phyloP scores from a whole-genome alignment of 2,329 filamentous ascomycete species.

The Neopestalotiopsis clavispora region DNA sequence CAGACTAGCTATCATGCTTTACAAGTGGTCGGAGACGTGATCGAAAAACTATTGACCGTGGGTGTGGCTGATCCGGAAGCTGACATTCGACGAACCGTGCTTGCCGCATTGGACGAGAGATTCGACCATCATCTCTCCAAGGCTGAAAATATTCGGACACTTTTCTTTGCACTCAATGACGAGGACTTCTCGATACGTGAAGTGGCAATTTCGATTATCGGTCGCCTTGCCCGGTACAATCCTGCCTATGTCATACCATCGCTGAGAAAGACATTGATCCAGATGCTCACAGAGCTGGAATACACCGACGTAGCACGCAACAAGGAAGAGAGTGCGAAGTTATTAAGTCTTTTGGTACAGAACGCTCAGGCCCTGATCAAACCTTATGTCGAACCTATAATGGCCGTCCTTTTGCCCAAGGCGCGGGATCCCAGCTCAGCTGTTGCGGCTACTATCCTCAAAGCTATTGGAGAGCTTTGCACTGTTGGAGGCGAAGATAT shows the following conservation, averaged over 20 bases:
- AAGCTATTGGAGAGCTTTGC: slow-evolving; percentile 91
- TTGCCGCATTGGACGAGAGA: slow-evolving; percentile 86
- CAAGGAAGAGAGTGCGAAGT: slow-evolving; percentile 94
- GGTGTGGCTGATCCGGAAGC: slow-evolving; percentile 91
- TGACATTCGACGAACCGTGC: slow-evolving; percentile 85
- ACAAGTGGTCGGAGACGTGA: slow-evolving; percentile 96
- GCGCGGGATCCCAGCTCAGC: slow-evolving; percentile 83
- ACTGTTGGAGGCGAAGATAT: slow-evolving; percentile 95
- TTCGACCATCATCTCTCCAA: slow-evolving; percentile 98
- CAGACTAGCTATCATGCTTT: slow-evolving; percentile 97
- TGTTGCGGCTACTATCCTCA: slow-evolving; percentile 92
- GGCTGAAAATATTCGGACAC: slow-evolving; percentile 92
- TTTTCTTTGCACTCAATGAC: slow-evolving; percentile 96
- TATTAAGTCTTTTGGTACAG: slow-evolving; percentile 90
- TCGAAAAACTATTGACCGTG: slow-evolving; percentile 93
- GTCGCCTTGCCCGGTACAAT: slow-evolving; percentile 86
- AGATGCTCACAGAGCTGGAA: slow-evolving; percentile 93
- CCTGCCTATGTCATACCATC: slow-evolving; percentile 98
- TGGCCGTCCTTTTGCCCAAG: slow-evolving; percentile 91
- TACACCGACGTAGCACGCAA: slow-evolving; percentile 93
- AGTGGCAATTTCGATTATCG: slow-evolving; percentile 94
- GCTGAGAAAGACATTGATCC: slow-evolving; percentile 90
- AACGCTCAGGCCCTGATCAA: slow-evolving; percentile 93
- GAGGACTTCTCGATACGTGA: slow-evolving; percentile 92
- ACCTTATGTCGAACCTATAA: slow-evolving; percentile 96